These are phyloP conservation scores for Papiliotrema flavescens DNA, from an alignment of 1,284 basidiomycete species.

Conservation along the genomic window DNA sequence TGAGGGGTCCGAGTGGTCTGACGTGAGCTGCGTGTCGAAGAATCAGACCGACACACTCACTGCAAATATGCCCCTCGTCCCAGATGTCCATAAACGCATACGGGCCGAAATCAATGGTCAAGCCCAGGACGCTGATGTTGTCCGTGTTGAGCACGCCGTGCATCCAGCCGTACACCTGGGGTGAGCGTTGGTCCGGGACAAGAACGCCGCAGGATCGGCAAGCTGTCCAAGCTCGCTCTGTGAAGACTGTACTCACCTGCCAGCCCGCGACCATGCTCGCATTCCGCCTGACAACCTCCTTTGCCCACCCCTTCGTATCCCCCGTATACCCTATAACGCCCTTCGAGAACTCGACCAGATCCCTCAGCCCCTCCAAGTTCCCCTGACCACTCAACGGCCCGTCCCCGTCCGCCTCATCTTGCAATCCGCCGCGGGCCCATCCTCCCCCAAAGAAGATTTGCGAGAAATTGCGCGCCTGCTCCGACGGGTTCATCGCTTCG, in stretches of 20 bases:
- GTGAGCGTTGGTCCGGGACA: too few species aligned
- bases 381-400: constrained; percentile 53
- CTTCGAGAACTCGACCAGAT: constrained; percentile 70
- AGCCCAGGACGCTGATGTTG: constrained; percentile 79
- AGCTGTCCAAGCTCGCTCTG: neutral
- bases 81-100: constrained; percentile 95
- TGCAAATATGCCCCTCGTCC: constrained; percentile 82
- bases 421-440: constrained; percentile 53
- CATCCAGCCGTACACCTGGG: constrained; percentile 76
- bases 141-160: constrained; percentile 88
- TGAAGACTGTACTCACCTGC: constrained; percentile 57
- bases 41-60: constrained; percentile 23
- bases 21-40: neutral
- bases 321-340: constrained; percentile 51
- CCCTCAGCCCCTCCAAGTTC: constrained; percentile 67
- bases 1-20: constrained; percentile 75
- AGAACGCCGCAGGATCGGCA: too few species aligned
- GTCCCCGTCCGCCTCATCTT: constrained; percentile 32
- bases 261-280: constrained; percentile 87
- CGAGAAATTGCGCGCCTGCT: constrained; percentile 38
- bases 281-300: constrained; percentile 75
- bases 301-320: constrained; percentile 64
- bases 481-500: constrained; percentile 73
- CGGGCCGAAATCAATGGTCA: constrained; percentile 92
- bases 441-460: constrained; percentile 56